These are phyloP conservation scores for Thymus quinquecostatus DNA, from an alignment of 257 asterid genomes.

Conservation along the genomic window DNA sequence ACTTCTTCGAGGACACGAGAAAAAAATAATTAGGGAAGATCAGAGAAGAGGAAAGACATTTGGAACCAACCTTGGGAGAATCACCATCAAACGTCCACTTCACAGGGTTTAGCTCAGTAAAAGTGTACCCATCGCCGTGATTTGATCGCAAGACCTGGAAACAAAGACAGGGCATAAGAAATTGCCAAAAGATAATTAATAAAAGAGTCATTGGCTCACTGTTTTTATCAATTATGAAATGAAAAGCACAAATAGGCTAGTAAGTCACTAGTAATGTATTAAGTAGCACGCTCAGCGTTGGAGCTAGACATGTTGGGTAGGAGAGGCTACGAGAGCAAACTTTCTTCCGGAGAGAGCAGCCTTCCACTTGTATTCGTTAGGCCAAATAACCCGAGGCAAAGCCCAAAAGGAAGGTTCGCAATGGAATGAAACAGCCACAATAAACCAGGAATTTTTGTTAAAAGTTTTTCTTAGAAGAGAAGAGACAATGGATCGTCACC, in stretches of 20 bases:
- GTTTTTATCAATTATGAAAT: not conserved
- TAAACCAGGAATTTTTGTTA: not conserved
- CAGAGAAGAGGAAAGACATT: conserved; percentile 14
- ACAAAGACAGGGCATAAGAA: conserved; percentile 19
- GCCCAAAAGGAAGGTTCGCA: not conserved
- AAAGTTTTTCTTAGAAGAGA: not conserved
- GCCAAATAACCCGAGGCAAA: not conserved
- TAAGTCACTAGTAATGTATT: not conserved
- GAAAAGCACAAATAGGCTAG: not conserved
- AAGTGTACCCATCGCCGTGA: conserved; percentile 66
- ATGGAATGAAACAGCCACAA: not conserved
- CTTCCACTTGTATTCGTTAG: not conserved
- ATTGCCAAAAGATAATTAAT: not conserved
- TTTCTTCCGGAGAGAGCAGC: not conserved
- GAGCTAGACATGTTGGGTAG: conserved; percentile 1
- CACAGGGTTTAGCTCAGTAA: conserved; percentile 66
- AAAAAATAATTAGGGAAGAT: conserved; percentile 15
- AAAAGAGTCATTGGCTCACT: no score
- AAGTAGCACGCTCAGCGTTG: no score
- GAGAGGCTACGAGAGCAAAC: not conserved
- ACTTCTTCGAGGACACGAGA: not conserved
- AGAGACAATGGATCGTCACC: not conserved
- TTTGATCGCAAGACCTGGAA: conserved; percentile 78
- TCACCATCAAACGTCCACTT: conserved; percentile 57
- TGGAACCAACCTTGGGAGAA: conserved; percentile 67